A percentile compares a stretch with the other conserved stretches of the same genome.
Evolutionary conservation across 768 basidiomycete species (phyloP).

Genomic region (Fomitopsis pulvina): DNA sequence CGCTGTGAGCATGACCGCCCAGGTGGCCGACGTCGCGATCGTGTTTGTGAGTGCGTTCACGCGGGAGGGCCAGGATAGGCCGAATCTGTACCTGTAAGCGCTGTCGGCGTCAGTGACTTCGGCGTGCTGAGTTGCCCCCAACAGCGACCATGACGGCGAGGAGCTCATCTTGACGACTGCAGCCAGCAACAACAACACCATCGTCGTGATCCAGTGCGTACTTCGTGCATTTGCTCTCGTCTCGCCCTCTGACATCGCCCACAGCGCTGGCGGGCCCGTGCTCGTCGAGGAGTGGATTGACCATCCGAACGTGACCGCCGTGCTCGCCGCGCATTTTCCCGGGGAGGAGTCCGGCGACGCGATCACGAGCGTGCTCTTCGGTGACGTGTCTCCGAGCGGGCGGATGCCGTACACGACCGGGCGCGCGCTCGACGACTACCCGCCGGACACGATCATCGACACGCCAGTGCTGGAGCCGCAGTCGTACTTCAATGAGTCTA

Average conservation of each 20-base stretch:
- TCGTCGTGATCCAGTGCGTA: slow-evolving; percentile 64
- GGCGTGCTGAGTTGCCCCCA: not conserved
- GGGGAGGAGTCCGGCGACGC: slow-evolving; percentile 76
- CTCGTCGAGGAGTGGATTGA: slow-evolving; percentile 64
- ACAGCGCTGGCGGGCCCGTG: slow-evolving; percentile 54
- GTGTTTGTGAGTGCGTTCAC: slow-evolving; percentile 44
- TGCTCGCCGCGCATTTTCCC: slow-evolving; percentile 22
- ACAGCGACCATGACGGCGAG: slow-evolving; percentile 23
- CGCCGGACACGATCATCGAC: slow-evolving; percentile 25
- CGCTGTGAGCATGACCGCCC: slow-evolving; percentile 35
- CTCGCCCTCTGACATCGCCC: slow-evolving; percentile 15
- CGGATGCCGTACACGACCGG: slow-evolving; percentile 72
- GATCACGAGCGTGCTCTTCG: slow-evolving; percentile 74
- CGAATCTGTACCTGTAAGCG: slow-evolving; percentile 55
- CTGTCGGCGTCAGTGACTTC: slow-evolving; percentile 26
- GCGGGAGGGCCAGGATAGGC: slow-evolving; percentile 43
- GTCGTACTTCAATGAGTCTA: slow-evolving; percentile 46
- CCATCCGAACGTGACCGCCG: slow-evolving; percentile 64
- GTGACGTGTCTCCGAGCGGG: slow-evolving; percentile 66
- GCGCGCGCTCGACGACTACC: slow-evolving; percentile 45
- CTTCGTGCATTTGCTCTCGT: not conserved
- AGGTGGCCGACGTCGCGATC: not conserved
- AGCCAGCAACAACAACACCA: slow-evolving; percentile 62
- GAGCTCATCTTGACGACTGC: slow-evolving; percentile 50
- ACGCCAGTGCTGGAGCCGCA: slow-evolving; percentile 29